Evolutionary conservation across 1,284 basidiomycete species (phyloP), one percentile per base, ranked within the genome.

Genomic region (Trichosporon ovoides): DNA sequence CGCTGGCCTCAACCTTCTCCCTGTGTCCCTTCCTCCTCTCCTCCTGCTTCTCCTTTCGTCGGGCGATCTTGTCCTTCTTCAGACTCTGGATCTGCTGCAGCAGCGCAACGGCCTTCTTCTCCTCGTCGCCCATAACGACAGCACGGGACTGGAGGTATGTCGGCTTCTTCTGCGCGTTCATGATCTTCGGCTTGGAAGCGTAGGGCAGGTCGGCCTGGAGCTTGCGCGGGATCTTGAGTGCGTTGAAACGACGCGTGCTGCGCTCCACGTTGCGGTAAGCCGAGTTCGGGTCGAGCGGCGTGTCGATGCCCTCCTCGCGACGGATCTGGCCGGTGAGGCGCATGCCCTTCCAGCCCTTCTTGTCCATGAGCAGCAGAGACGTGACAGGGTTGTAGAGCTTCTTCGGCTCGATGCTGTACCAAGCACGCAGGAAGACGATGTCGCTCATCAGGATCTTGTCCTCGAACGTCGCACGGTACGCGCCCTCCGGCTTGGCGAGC

Each of bases 371-470:
- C 0, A 98, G 81, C 10, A 98, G 81, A 1, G 91, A 95, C 0
- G 91, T 95, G 60, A 98, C 92, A 1, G 96, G 91, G 72, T 96
- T 98, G 81, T 98, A 99, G 77, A 91, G 93, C 77, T 91, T 89
- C 62, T 94, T 85, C 5, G 95, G 96, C 71, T 93, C 86, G 57
- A 98, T 87, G 19, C 91, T 88, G 77, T 95, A 96, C 95, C 96
- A 99, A 0, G 93, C 93, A 20, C 96, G 84, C 11, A 99, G 81
- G 81, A 99, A 98, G 57, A 98, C 83, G 60, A 98, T 88, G 72
- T 98, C 95, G 65, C 90, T 92, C 87, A 89, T 93, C 58, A 98
- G 81, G 11, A 98, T 83, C 80, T 98, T 98, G 78, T 99, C 95
- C 77, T 98, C 95, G 74, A 98, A 98, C 1, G 95, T 93, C 1